Evolutionary conservation across 345 rosid species (phyloP).

Genomic region (Populus pruinosa): DNA sequence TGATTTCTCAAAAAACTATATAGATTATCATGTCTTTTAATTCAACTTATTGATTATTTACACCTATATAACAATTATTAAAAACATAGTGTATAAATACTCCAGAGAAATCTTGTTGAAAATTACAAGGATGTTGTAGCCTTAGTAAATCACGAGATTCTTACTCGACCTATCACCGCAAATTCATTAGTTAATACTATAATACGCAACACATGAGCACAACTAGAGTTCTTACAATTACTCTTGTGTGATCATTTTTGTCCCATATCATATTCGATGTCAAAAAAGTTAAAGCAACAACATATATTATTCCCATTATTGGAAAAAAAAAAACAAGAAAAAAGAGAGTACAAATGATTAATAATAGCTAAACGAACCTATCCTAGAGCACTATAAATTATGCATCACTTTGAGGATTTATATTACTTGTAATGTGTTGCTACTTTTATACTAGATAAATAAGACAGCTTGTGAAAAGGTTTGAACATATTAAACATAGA

Average conservation of each 20-base stretch:
- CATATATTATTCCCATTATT: not conserved
- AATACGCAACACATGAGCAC: conserved; percentile 2
- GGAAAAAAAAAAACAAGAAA: too few relatives aligned
- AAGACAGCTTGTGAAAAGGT: too few relatives aligned
- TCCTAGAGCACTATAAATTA: conserved; percentile 11
- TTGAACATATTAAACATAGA: too few relatives aligned
- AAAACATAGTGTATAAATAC: not conserved
- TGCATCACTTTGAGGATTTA: not conserved
- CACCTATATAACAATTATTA: not conserved
- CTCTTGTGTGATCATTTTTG: not conserved
- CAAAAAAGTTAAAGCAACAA: not conserved
- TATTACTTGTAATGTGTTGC: too few relatives aligned
- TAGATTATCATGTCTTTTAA: too few relatives aligned
- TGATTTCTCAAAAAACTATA: too few relatives aligned
- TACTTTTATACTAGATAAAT: too few relatives aligned
- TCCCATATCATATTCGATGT: not conserved
- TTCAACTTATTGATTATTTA: too few relatives aligned
- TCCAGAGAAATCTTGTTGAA: not conserved
- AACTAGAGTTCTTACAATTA: not conserved
- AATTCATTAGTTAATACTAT: not conserved
- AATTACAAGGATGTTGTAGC: not conserved
- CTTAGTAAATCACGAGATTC: conserved; percentile 4
- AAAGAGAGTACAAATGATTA: conserved; percentile 17
- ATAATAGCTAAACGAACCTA: conserved; percentile 17
- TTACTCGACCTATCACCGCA: not conserved